phyloP scores from a whole-genome alignment of 352 stramenopile species.

The Blastocystis sp. region DNA sequence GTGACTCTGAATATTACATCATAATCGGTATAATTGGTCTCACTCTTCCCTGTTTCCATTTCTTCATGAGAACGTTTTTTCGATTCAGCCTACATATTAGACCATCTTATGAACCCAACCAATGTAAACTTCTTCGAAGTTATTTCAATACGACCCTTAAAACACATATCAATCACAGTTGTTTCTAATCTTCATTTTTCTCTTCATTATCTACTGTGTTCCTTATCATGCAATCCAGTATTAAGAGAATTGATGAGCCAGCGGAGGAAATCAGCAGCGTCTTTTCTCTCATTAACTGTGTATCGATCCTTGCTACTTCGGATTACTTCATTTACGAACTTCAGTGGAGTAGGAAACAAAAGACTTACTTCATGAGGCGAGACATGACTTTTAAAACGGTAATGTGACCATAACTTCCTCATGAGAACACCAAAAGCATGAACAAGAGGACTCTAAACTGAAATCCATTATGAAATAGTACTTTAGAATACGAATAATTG shows the following conservation, averaged over 20 bases:
- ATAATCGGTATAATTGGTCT: conserved; percentile 18
- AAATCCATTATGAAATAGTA: not conserved
- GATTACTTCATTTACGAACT: conserved; percentile 72
- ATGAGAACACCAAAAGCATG: conserved; percentile 87
- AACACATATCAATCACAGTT: conserved; percentile 73
- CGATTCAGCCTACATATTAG: conserved; percentile 61
- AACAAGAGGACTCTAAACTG: conserved; percentile 69
- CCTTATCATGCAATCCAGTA: conserved; percentile 66
- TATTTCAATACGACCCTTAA: conserved; percentile 86
- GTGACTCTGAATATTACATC: conserved; percentile 48
- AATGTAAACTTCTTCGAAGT: conserved; percentile 72
- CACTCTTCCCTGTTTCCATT: conserved; percentile 60
- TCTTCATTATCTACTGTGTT: not conserved
- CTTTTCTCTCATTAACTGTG: conserved; percentile 81
- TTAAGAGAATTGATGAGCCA: conserved; percentile 91
- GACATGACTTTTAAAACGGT: conserved; percentile 96
- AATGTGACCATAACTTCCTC: conserved; percentile 90
- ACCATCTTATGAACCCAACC: conserved; percentile 32
- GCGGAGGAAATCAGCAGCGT: conserved; percentile 87
- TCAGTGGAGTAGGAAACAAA: not conserved
- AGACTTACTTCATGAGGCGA: conserved; percentile 80
- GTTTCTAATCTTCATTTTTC: conserved; percentile 55
- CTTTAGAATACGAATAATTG: conserved; percentile 64
- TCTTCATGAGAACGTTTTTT: conserved; percentile 66
- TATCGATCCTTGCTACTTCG: conserved; percentile 91